Base-by-base conservation (phyloP, 257 asterid genomes). In the Schizonepeta tenuifolia region DNA sequence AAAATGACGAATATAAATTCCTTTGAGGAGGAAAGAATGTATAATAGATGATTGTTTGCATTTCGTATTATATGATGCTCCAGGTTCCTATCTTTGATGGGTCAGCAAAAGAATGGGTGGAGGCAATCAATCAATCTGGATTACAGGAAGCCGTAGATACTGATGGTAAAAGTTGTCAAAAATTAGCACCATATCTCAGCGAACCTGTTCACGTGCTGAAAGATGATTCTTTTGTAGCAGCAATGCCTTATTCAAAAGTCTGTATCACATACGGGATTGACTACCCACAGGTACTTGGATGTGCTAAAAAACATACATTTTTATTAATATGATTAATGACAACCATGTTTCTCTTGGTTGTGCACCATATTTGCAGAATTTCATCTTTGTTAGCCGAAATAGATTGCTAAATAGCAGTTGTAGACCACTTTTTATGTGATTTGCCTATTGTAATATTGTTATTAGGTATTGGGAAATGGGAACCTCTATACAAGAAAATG, bases 31-130 rank as follows among this genome's bases (percentile, higher is more conserved):
- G 47, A 73, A 71, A 62, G 50, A 59, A 67, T 56, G 49, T 57
- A 36, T 63, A 54, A 26, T 56, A 72, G 26, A 70, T 62, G 13
- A 50, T 38, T 33, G 15, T 43, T 51, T 18, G 49, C 43, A 38
- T 60, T 51, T 62, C 44, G 53, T 33, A 58, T 65, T 9, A 63
- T 69, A 53, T 73, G 58, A 76, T 26, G 62, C 65, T 64, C 36
- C 89, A 93, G 98, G 92, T 94, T 76, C 99, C 99, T 78, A 90
- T 94, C 70, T 87, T 91, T 76, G 98, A 94, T 79, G 99, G 99
- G 63, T 94, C 99, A 49, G 93, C 96, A 56, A 91, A 86, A 76
- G 97, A 87, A 78, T 94, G 99, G 99, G 89, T 88, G 55, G 90
- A 84, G 47, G 98, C 93, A 28, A 83, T 94, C 80, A 62, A 80